phyloP scores from a whole-genome alignment of 495 filamentous ascomycete genomes.

The Penicillium silybi region DNA sequence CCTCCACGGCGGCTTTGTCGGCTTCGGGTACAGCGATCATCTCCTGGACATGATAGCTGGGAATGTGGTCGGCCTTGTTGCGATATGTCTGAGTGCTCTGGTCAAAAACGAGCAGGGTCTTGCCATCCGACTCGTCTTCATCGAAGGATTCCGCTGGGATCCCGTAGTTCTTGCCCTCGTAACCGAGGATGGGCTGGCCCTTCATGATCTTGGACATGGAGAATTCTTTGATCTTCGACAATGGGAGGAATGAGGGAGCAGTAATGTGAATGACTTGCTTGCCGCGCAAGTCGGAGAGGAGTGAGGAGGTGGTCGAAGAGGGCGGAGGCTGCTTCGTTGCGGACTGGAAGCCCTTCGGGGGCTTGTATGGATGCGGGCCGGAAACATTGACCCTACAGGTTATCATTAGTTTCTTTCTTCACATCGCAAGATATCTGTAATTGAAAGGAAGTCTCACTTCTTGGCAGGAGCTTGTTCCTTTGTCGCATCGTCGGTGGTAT shows the following conservation, averaged over 20 bases:
- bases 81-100: constrained; percentile 30
- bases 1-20: constrained; percentile 27
- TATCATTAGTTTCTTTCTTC: neutral
- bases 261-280: constrained; percentile 46
- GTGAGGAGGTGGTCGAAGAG: constrained; percentile 32
- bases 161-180: constrained; percentile 41
- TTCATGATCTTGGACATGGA: constrained; percentile 38
- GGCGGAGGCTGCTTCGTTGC: constrained; percentile 32
- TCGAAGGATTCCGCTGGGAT: constrained; percentile 41
- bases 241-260: constrained; percentile 39
- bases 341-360: constrained; percentile 40
- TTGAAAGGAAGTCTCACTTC: constrained; percentile 16
- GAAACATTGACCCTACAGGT: constrained; percentile 16
- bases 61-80: constrained; percentile 30
- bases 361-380: constrained; percentile 34
- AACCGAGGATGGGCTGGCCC: constrained; percentile 38
- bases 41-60: constrained; percentile 45
- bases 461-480: constrained; percentile 11
- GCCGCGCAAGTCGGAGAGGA: constrained; percentile 38
- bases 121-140: constrained; percentile 29
- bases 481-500: constrained; percentile 23
- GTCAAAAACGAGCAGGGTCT: constrained; percentile 37
- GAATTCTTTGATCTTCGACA: constrained; percentile 43
- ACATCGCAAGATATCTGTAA: neutral
- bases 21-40: constrained; percentile 31